Percentiles rank a stretch among this genome's conserved stretches.
phyloP scores from a whole-genome alignment of 768 basidiomycete species.

The Russula lepida region DNA sequence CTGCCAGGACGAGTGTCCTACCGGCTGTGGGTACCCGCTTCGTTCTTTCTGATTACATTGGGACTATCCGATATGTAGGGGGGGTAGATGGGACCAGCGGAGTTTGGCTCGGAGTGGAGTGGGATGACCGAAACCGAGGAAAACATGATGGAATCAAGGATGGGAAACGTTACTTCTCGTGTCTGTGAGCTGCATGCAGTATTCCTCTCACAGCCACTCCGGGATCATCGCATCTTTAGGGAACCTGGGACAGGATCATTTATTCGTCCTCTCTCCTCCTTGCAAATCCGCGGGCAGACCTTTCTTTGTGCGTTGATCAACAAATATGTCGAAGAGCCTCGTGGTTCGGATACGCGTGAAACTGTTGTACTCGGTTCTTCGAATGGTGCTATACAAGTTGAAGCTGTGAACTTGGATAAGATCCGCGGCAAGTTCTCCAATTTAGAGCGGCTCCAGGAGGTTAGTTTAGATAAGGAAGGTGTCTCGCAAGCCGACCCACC shows the following conservation, averaged over 20 bases:
- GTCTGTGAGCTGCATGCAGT: conserved; percentile 43
- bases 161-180: conserved; percentile 68
- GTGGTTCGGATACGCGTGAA: conserved; percentile 47
- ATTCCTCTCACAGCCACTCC: conserved; percentile 1
- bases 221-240: conserved; percentile 31
- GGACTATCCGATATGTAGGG: conserved; percentile 67
- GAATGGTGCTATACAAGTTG: conserved; percentile 72
- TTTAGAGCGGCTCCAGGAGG: conserved; percentile 61
- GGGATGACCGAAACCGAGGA: conserved; percentile 80
- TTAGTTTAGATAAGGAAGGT: conserved; percentile 65
- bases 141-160: conserved; percentile 83
- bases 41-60: conserved; percentile 42
- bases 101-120: conserved; percentile 93
- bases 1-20: conserved; percentile 11
- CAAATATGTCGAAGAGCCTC: conserved; percentile 68
- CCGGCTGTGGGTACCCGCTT: conserved; percentile 49
- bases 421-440: conserved; percentile 62
- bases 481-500: conserved; percentile 46
- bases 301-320: conserved; percentile 67
- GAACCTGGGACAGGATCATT: conserved; percentile 65
- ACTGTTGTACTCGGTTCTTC: conserved; percentile 73
- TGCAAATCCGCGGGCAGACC: conserved; percentile 54
- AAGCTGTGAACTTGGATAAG: conserved; percentile 76
- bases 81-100: conserved; percentile 54
- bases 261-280: conserved; percentile 55